Evolutionary conservation across 768 basidiomycete genomes (phyloP).

Genomic region (Tylopilus intermedius): DNA sequence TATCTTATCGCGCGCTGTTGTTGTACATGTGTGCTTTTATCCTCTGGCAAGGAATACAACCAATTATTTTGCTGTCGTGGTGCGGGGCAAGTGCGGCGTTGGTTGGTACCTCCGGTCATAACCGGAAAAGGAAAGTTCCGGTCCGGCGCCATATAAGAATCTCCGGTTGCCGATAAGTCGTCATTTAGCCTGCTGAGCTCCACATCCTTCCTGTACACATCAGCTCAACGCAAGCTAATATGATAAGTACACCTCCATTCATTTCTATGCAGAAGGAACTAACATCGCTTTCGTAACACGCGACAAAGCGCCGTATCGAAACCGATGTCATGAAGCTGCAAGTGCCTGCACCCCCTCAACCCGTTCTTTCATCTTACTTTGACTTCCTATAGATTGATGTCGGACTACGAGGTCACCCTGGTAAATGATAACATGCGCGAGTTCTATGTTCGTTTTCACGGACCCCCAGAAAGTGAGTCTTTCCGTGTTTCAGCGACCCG

Average conservation of each 20-base stretch:
- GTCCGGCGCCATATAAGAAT: constrained; percentile 6
- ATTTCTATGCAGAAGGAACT: constrained; percentile 22
- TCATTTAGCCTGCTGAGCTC: constrained; percentile 14
- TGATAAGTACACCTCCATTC: constrained; percentile 53
- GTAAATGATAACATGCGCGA: constrained; percentile 99
- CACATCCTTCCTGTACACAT: constrained; percentile 11
- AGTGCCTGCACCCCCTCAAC: constrained; percentile 19
- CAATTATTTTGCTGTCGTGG: background rate
- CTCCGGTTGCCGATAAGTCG: constrained; percentile 10
- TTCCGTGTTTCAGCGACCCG: constrained; percentile 1
- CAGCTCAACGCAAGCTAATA: constrained; percentile 28
- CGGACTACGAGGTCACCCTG: constrained; percentile 95
- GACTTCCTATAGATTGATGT: constrained; percentile 74
- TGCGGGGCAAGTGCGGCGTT: background rate
- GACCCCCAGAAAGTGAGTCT: constrained; percentile 85
- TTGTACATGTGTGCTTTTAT: background rate
- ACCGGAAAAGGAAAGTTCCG: constrained; percentile 21
- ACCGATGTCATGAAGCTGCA: constrained; percentile 99
- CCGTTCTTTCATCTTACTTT: constrained; percentile 9
- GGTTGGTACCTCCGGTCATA: constrained; percentile 1
- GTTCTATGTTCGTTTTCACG: constrained; percentile 95
- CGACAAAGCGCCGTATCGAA: constrained; percentile 92
- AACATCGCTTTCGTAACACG: constrained; percentile 42
- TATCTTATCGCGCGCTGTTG: constrained; percentile 13
- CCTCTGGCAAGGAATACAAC: constrained; percentile 17